phyloP scores from a whole-genome alignment of 2,329 filamentous ascomycete species.

The Phyllosticta paracitricarpa region DNA sequence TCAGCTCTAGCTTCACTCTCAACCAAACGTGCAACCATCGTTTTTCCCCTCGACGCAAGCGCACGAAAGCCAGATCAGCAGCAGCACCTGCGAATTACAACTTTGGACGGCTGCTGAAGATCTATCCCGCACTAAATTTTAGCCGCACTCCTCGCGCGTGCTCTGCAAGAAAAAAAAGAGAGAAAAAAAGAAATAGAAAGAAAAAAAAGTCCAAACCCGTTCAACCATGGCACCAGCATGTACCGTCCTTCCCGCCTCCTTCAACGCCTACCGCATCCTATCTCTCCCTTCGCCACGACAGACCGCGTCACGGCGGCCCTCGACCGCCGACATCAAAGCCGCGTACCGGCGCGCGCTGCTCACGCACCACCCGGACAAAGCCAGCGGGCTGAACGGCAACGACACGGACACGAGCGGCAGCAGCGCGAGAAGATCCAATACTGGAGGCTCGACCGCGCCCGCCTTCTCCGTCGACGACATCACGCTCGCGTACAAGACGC shows the following conservation, averaged over 20 bases:
- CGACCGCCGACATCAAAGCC: conserved; percentile 5
- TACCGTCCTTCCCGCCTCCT: background rate
- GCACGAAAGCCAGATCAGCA: background rate
- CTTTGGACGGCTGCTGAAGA: no score
- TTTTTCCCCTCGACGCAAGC: background rate
- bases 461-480: conserved; percentile 46
- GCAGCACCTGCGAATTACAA: no score
- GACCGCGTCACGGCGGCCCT: background rate
- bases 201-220: background rate
- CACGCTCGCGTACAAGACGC: conserved; percentile 46
- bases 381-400: background rate
- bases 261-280: conserved; percentile 10
- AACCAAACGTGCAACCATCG: background rate
- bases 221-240: background rate
- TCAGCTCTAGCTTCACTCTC: background rate
- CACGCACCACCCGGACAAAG: conserved; percentile 50
- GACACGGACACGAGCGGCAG: background rate
- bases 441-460: conserved; percentile 34
- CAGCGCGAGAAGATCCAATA: background rate
- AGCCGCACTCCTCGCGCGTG: no score
- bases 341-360: conserved; percentile 51
- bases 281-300: background rate
- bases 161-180: background rate
- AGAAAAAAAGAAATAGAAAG: background rate
- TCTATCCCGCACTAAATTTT: no score